Conservation (phyloP, 345 rosid species). For the Raphanus sativus region DNA sequence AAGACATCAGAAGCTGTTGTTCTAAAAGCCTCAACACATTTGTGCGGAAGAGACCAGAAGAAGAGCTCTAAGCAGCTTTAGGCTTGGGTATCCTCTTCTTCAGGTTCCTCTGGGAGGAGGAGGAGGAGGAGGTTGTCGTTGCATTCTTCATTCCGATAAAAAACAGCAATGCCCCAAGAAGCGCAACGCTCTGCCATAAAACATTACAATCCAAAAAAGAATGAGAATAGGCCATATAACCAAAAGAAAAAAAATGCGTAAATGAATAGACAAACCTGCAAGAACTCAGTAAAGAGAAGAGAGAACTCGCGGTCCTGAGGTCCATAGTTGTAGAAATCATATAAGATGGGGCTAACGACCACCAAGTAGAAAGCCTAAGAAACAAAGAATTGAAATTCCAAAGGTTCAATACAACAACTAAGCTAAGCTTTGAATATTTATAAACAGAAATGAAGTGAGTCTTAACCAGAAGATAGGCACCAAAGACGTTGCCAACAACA, state of each 20-base stretch:
- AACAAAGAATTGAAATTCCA: slow-evolving; percentile 16
- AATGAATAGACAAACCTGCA: slow-evolving; percentile 52
- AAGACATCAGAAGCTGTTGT: slow-evolving; percentile 19
- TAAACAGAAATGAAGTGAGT: slow-evolving; percentile 21
- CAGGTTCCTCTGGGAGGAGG: slow-evolving; percentile 32
- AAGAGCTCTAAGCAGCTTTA: slow-evolving; percentile 49
- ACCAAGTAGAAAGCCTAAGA: slow-evolving; percentile 62
- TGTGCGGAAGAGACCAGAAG: slow-evolving; percentile 8
- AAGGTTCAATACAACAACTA: slow-evolving; percentile 6
- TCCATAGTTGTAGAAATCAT: slow-evolving; percentile 78
- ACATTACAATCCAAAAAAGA: not conserved
- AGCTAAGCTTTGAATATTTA: not conserved
- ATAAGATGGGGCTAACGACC: slow-evolving; percentile 56
- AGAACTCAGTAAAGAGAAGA: slow-evolving; percentile 54
- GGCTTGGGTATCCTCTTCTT: slow-evolving; percentile 64
- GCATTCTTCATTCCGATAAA: slow-evolving; percentile 82
- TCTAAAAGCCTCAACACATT: not conserved
- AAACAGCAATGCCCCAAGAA: slow-evolving; percentile 78
- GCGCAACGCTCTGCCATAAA: slow-evolving; percentile 63
- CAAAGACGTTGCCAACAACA: slow-evolving; percentile 66
- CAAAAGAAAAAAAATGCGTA: not conserved
- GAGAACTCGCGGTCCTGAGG: slow-evolving; percentile 43
- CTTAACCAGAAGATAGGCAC: slow-evolving; percentile 75
- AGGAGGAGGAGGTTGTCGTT: slow-evolving; percentile 27
- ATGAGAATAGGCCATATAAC: not conserved